A percentile compares a stretch with the other conserved stretches of the same genome.
Evolutionary conservation across 2,329 filamentous ascomycete species (phyloP).

Genomic region (Trichothecium roseum): DNA sequence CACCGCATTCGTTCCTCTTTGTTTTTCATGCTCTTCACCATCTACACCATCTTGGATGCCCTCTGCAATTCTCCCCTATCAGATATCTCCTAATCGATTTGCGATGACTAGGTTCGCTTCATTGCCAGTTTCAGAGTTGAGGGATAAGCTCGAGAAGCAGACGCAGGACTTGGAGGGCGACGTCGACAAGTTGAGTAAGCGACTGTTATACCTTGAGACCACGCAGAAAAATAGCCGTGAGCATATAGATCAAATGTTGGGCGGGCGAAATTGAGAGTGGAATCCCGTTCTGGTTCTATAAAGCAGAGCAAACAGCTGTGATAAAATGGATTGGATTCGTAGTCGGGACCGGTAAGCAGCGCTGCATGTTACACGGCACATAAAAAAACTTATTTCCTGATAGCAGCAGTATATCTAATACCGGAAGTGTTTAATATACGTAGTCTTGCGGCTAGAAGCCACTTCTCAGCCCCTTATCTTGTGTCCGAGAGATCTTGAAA

Average conservation of each 20-base stretch:
- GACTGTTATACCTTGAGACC: slow-evolving; percentile 84
- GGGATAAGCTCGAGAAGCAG: slow-evolving; percentile 66
- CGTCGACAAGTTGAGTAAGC: slow-evolving; percentile 74
- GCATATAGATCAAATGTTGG: slow-evolving; percentile 80
- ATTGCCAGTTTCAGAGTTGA: slow-evolving; percentile 61
- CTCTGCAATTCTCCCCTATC: neutral
- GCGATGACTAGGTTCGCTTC: slow-evolving; percentile 65
- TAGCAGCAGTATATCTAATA: too few relatives aligned
- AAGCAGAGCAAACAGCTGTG: neutral
- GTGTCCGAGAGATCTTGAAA: too few relatives aligned
- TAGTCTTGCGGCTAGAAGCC: too few relatives aligned
- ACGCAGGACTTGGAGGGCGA: slow-evolving; percentile 67
- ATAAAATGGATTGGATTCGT: too few relatives aligned
- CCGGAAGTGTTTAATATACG: too few relatives aligned
- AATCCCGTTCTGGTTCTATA: neutral
- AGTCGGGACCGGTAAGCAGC: too few relatives aligned
- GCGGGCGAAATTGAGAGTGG: slow-evolving; percentile 29
- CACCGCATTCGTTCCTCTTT: too few relatives aligned
- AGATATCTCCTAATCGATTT: slow-evolving; percentile 1
- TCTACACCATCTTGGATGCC: too few relatives aligned
- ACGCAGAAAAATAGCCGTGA: slow-evolving; percentile 90
- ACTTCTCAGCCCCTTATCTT: too few relatives aligned
- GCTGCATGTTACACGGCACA: too few relatives aligned
- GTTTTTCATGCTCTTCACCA: too few relatives aligned
- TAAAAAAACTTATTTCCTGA: too few relatives aligned